Evolutionary conservation across 2,329 filamentous ascomycete species (phyloP), one percentile per base, ranked within the genome.

Genomic region (Blumeriella jaapii): DNA sequence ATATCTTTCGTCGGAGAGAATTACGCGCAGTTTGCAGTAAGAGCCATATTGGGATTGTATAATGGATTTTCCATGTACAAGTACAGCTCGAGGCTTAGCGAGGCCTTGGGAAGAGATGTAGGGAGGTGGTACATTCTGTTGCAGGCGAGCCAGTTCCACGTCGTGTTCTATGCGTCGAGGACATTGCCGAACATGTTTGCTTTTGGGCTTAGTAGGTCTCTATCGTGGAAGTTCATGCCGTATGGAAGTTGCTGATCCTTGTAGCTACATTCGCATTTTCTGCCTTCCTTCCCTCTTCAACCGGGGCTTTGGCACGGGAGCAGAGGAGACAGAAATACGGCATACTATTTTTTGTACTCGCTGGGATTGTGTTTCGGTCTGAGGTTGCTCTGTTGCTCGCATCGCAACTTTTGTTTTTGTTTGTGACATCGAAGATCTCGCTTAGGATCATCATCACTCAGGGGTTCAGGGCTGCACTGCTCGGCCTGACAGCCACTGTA

Each of bases 151-250:
- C 89, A 96, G 59, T 98, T 98, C 54, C 91, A 98, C 60, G 63
- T 93, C 42, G 69, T 91, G 42, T 98, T 85, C 60, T 98, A 98
- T 63, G 80, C 87, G 10, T 91, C 86, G 11, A 71, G 91, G 41
- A 91, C 86, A 2, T 62, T 98, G 46, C 91, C 91, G 2, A 98
- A 98, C 57, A 94, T 93, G 81, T 93, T 95, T 60, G 87, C 91
- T 13, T 91, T 96, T 62, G 74, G 76, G 7, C 62, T 95, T 39
- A 84, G 80, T 89, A 65, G 59, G 78, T 67, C 2, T 23, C 10
- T 22, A 5, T 19, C 11, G 32, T 31, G 20, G 3, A 8, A n/a
- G n/a, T n/a, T n/a, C n/a, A 3, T 8, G 22, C 7, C 7, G 9
- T 9, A 4, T 8, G 22, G 22, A 12, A 31, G 17, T 12, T 34